These are phyloP conservation scores for Blastobotrys illinoisensis DNA, from an alignment of 1,139 yeast genomes.

Conservation along the genomic window DNA sequence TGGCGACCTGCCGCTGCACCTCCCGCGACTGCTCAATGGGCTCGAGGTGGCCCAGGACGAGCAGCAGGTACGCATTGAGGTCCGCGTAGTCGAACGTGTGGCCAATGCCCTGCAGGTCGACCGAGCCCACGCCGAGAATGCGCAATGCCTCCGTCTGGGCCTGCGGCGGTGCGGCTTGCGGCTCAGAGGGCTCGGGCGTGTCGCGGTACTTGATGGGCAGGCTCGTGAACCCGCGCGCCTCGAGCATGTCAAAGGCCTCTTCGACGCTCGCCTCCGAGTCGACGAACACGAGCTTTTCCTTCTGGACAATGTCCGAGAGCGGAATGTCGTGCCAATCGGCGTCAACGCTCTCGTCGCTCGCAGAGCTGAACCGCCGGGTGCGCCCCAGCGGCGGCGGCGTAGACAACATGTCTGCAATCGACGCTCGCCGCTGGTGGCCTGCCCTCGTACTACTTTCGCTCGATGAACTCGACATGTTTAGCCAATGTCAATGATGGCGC, in stretches of 20 bases:
- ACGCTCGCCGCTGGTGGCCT: slow-evolving; percentile 24
- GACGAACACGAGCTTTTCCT: slow-evolving; percentile 68
- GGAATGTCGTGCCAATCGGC: slow-evolving; percentile 70
- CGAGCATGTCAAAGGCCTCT: slow-evolving; percentile 75
- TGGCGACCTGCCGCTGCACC: slow-evolving; percentile 25
- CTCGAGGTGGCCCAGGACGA: slow-evolving; percentile 59
- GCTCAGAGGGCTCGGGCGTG: slow-evolving; percentile 14
- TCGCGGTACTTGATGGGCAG: slow-evolving; percentile 57
- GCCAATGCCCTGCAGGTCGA: slow-evolving; percentile 37
- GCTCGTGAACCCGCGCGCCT: slow-evolving; percentile 68
- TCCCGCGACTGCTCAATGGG: slow-evolving; percentile 29
- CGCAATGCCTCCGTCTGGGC: neutral
- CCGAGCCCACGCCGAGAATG: slow-evolving; percentile 44
- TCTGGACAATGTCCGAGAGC: slow-evolving; percentile 68
- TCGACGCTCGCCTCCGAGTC: slow-evolving; percentile 66
- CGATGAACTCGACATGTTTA: neutral
- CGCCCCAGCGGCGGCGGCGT: slow-evolving; percentile 66
- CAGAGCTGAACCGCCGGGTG: slow-evolving; percentile 12
- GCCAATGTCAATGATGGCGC: neutral
- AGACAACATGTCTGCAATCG: slow-evolving; percentile 79
- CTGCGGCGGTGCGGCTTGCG: neutral
- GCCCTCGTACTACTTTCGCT: slow-evolving; percentile 3
- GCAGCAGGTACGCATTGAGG: slow-evolving; percentile 72
- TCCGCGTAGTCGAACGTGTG: slow-evolving; percentile 86
- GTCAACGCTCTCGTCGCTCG: slow-evolving; percentile 9